These are phyloP conservation scores for Penicillium sp. DNA, from an alignment of 2,329 filamentous ascomycete genomes.

Conservation along the genomic window DNA sequence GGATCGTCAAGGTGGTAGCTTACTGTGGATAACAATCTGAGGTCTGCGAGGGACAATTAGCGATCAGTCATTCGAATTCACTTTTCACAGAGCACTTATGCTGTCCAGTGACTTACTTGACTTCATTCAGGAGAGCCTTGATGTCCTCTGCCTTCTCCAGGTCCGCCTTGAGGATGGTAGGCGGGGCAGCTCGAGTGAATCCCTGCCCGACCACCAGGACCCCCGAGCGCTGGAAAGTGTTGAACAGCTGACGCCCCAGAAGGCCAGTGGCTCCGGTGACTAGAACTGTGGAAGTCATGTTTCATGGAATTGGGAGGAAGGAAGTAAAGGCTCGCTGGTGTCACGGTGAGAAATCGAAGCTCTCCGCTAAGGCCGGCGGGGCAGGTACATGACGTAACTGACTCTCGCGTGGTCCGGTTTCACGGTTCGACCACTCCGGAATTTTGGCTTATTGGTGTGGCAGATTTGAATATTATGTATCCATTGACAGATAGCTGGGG, in stretches of 20 bases:
- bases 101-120: conserved; percentile 47
- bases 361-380: conserved; percentile 13
- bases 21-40: conserved; percentile 79
- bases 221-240: conserved; percentile 65
- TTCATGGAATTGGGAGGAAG: conserved; percentile 3
- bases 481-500: no score
- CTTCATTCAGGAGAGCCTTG: conserved; percentile 51
- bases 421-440: background rate
- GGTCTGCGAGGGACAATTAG: conserved; percentile 55
- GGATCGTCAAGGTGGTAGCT: conserved; percentile 31
- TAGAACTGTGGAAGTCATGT: conserved; percentile 60
- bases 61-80: background rate
- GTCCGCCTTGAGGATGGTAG: conserved; percentile 63
- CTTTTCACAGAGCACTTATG: background rate
- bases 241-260: conserved; percentile 75
- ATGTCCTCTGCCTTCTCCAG: conserved; percentile 51
- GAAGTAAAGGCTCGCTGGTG: background rate
- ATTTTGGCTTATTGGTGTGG: background rate
- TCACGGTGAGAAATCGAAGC: conserved; percentile 2
- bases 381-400: conserved; percentile 28
- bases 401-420: conserved; percentile 12
- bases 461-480: background rate
- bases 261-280: conserved; percentile 85
- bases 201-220: conserved; percentile 76
- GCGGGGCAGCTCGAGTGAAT: conserved; percentile 71